Conservation (phyloP, 176 grass and related monocot genomes). For the Oryza australiensis region DNA sequence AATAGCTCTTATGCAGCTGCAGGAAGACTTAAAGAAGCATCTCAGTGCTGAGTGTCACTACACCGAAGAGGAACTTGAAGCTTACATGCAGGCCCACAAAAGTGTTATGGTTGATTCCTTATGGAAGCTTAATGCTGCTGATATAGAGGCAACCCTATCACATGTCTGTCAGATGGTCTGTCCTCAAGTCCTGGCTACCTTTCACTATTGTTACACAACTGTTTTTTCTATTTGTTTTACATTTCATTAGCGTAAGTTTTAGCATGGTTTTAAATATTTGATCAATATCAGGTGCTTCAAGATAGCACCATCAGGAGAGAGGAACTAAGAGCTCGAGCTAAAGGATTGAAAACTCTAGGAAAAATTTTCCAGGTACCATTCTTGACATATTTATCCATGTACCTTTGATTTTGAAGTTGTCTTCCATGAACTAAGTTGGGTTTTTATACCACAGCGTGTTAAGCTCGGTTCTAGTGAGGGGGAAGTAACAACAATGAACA, state of each 20-base stretch:
- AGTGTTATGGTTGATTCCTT: conserved; percentile 88
- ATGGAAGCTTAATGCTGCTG: conserved; percentile 98
- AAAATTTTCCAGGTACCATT: conserved; percentile 83
- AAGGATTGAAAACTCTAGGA: conserved; percentile 93
- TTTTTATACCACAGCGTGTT: conserved; percentile 49
- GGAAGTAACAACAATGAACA: conserved; percentile 46
- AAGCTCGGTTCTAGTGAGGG: conserved; percentile 54
- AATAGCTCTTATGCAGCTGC: conserved; percentile 89
- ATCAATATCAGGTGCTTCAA: conserved; percentile 72
- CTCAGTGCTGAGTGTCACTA: conserved; percentile 67
- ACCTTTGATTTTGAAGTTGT: conserved; percentile 29
- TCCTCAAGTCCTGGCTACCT: conserved; percentile 20
- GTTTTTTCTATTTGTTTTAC: conserved; percentile 20
- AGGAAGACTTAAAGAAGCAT: conserved; percentile 85
- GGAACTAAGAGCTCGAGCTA: conserved; percentile 81
- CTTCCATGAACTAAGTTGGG: conserved; percentile 39
- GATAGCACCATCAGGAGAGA: conserved; percentile 71
- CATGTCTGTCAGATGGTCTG: conserved; percentile 88
- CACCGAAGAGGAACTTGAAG: conserved; percentile 80
- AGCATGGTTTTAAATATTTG: conserved; percentile 26
- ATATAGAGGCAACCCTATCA: conserved; percentile 86
- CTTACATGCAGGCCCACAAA: conserved; percentile 72
- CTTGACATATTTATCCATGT: conserved; percentile 7
- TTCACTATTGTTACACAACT: neutral
- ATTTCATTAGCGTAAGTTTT: conserved; percentile 16